Evolutionary conservation across 495 filamentous ascomycete genomes (phyloP).

Genomic region (Penicillium roqueforti): DNA sequence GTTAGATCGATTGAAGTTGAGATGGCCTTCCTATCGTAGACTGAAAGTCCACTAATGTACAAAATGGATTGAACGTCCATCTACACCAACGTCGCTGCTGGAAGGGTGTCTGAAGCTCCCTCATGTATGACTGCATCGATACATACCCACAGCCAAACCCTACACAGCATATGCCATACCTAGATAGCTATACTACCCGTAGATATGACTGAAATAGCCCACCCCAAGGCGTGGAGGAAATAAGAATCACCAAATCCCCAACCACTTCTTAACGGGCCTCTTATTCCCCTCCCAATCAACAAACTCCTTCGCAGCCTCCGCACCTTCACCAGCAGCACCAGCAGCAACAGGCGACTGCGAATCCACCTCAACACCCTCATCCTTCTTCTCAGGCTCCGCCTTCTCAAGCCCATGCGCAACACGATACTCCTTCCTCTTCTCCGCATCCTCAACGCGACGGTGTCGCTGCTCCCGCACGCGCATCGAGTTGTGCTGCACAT

Average conservation of each 20-base stretch:
- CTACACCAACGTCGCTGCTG: neutral
- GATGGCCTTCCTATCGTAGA: neutral
- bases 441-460: slow-evolving; percentile 67
- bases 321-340: slow-evolving; percentile 21
- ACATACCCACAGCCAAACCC: neutral
- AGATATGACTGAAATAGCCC: neutral
- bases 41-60: slow-evolving; percentile 1
- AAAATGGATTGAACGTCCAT: neutral
- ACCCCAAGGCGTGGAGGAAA: neutral
- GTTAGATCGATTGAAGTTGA: neutral
- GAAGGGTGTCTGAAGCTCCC: neutral
- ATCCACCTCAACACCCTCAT: slow-evolving; percentile 20
- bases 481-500: slow-evolving; percentile 58
- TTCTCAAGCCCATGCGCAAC: slow-evolving; percentile 76
- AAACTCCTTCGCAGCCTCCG: slow-evolving; percentile 21
- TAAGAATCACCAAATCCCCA: slow-evolving; percentile 55
- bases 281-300: slow-evolving; percentile 45
- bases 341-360: slow-evolving; percentile 33
- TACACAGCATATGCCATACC: neutral
- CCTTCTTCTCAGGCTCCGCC: slow-evolving; percentile 19
- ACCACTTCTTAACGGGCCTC: slow-evolving; percentile 56
- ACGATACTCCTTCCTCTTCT: slow-evolving; percentile 73
- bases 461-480: slow-evolving; percentile 62
- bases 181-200: neutral
- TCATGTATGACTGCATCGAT: neutral